Base-by-base conservation (phyloP, 495 filamentous ascomycete genomes). In the Aspergillus biplanus region DNA sequence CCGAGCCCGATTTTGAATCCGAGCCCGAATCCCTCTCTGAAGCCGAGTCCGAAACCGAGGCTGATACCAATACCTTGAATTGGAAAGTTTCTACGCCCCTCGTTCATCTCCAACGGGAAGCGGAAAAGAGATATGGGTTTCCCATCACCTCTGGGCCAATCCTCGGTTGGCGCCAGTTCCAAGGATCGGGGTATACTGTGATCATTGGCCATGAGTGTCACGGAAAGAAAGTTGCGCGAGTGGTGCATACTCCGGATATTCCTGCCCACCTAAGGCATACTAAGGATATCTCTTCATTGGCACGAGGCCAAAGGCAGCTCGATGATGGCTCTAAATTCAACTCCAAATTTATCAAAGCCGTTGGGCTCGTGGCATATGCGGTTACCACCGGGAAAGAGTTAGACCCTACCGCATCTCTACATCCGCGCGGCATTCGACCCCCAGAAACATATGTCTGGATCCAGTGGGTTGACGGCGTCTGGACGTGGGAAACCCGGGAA, bases 361-460 rank as follows among this genome's bases (percentile, higher is more conserved):
- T 48, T 7, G 46, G 46, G 6, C 46, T 48, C 16, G 46, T 48
- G 46, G 46, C 46, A 7, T 48, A n/a, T 7, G 15, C 6, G 16
- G 46, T 48, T 6, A 18, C 5, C 16, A 15, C 6, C 6, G 15
- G 15, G 15, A 48, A 18, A 7, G 46, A 48, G 15, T 15, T 48
- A 7, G 46, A 48, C 16, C 46, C 46, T 6, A n/a, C 46, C 46
- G 7, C 46, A 15, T 48, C 46, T 7, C 15, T 48, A 48, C 46
- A 48, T 18, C 46, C 46, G 5, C 7, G 46, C 46, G 12, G 12
- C 6, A 48, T 5, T 18, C 6, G 5, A 5, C 15, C 9, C 5
- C 46, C 46, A 48, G 46, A 48, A 48, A 48, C 15, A n/a, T 48
- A 48, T n/a, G 16, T 48, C 15, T 48, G 46, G 46, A n/a, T 48